Evolutionary conservation across 805 yeast genomes (phyloP).

Genomic region (Metschnikowia anglica): DNA sequence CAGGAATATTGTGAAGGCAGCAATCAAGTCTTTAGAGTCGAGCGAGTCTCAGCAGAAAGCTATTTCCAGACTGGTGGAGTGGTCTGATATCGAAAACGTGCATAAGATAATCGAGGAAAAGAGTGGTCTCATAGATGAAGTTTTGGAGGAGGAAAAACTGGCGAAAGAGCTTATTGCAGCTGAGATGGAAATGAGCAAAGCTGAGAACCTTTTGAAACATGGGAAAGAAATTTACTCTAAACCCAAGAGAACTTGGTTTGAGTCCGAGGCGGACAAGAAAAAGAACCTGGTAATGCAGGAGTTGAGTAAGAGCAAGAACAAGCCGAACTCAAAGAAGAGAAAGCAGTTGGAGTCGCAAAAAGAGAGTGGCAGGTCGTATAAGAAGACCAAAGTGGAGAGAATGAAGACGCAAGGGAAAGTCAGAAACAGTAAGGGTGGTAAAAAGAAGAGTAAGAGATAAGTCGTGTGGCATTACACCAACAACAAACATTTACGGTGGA

Average conservation of each 20-base stretch:
- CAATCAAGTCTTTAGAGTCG: conserved; percentile 63
- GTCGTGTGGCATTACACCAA: too few species aligned
- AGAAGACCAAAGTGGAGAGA: conserved; percentile 79
- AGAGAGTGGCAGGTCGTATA: conserved; percentile 62
- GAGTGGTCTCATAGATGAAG: conserved; percentile 63
- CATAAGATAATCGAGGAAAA: conserved; percentile 61
- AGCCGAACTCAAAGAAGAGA: conserved; percentile 65
- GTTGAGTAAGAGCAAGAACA: conserved; percentile 51
- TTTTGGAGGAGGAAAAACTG: conserved; percentile 80
- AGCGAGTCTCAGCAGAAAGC: conserved; percentile 48
- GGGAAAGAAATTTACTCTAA: conserved; percentile 80
- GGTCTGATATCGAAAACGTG: conserved; percentile 76
- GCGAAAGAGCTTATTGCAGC: conserved; percentile 86
- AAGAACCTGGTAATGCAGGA: conserved; percentile 37
- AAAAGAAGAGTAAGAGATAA: conserved; percentile 12
- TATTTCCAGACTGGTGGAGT: conserved; percentile 87
- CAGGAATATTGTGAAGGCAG: conserved; percentile 86
- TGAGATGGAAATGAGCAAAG: conserved; percentile 85
- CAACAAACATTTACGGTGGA: not conserved
- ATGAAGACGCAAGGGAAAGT: conserved; percentile 23
- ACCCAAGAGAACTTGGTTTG: conserved; percentile 98
- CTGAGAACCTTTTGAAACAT: conserved; percentile 78
- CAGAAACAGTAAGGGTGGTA: conserved; percentile 16
- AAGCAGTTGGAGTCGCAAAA: conserved; percentile 62
- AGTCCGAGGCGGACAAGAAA: conserved; percentile 55